Evolutionary conservation across 345 rosid genomes (phyloP).

Genomic region (Brassica incana): DNA sequence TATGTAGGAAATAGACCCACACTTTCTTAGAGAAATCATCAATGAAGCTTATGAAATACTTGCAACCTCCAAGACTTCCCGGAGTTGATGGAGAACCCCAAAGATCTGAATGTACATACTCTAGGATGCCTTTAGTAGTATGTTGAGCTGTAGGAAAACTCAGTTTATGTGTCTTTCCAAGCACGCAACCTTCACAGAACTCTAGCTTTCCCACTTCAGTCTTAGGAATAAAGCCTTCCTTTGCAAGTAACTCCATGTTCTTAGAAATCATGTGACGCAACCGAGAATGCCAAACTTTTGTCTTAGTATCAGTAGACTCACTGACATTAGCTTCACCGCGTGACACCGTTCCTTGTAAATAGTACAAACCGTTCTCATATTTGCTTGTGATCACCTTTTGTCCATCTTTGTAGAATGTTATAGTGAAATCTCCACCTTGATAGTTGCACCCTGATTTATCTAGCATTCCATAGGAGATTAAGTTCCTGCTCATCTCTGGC

Average conservation of each 20-base stretch:
- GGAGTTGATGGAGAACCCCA: neutral
- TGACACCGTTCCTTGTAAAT: neutral
- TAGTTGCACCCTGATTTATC: neutral
- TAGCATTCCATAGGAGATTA: neutral
- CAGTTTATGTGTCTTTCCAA: neutral
- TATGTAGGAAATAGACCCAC: neutral
- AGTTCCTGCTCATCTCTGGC: neutral
- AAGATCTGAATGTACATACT: neutral
- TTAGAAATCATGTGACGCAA: neutral
- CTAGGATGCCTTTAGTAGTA: neutral
- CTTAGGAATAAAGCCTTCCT: neutral
- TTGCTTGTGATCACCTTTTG: neutral
- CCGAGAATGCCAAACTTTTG: neutral
- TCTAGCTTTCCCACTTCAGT: neutral
- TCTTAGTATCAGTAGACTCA: neutral
- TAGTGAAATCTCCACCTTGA: neutral
- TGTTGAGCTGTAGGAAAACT: neutral
- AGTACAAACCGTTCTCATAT: neutral
- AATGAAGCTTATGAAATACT: neutral
- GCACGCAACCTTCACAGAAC: neutral
- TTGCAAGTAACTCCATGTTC: neutral
- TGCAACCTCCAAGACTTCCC: neutral
- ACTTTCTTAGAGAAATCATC: neutral
- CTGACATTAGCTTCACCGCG: neutral
- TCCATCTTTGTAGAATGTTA: neutral